These are phyloP conservation scores for Musa acuminata DNA, from an alignment of 176 grass and related monocot species.

Conservation along the genomic window DNA sequence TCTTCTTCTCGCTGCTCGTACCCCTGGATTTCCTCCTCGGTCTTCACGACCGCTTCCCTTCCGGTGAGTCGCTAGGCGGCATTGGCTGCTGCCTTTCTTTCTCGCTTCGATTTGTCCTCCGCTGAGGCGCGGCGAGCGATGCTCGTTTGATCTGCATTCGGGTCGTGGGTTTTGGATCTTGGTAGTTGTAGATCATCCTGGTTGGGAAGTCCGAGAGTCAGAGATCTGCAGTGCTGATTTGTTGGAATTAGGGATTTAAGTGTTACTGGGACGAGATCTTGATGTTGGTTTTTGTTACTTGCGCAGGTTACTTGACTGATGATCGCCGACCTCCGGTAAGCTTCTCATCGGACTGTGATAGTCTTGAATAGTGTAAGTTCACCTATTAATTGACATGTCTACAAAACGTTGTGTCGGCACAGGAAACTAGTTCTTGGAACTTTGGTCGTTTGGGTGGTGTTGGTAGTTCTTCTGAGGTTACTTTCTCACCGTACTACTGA, in stretches of 20 bases:
- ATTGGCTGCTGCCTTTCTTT: neutral
- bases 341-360: neutral
- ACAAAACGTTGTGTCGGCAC: neutral
- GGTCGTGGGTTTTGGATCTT: conserved; percentile 30
- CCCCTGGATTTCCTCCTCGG: conserved; percentile 91
- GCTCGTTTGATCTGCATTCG: neutral
- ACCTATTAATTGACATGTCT: conserved; percentile 4
- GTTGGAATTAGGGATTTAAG: neutral
- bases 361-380: neutral
- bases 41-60: conserved; percentile 37
- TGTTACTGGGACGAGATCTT: conserved; percentile 11
- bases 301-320: conserved; percentile 80
- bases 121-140: no score
- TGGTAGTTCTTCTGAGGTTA: neutral
- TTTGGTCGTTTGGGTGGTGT: neutral
- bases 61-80: conserved; percentile 34
- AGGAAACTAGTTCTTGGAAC: neutral
- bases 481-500: neutral
- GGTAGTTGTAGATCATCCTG: conserved; percentile 28
- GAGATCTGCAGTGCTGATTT: conserved; percentile 2
- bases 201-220: conserved; percentile 19
- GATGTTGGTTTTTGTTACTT: conserved; percentile 28
- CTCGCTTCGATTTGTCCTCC: no score
- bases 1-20: conserved; percentile 93
- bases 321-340: conserved; percentile 68